Conservation (phyloP, 2,329 filamentous ascomycete genomes). For the Phoma sp. region DNA sequence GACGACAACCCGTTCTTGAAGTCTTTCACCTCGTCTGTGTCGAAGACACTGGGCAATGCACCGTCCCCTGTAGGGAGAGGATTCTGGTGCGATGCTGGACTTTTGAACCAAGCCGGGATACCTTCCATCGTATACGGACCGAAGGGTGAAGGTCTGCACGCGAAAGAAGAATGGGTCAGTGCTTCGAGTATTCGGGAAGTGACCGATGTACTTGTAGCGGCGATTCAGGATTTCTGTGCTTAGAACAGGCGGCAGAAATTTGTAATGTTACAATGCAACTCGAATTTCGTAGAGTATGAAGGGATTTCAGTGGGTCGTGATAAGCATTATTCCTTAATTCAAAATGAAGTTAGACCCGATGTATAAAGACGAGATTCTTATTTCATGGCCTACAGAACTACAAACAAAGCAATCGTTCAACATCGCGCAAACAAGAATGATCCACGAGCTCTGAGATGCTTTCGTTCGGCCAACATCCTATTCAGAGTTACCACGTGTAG, state of each 20-base stretch:
- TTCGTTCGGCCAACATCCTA: too few species aligned
- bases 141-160: conserved; percentile 57
- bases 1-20: conserved; percentile 1
- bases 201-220: not conserved
- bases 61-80: conserved; percentile 27
- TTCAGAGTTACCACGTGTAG: too few species aligned
- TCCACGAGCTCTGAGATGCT: too few species aligned
- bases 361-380: too few species aligned
- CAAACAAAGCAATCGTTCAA: too few species aligned
- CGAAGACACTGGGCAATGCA: not conserved
- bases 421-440: too few species aligned
- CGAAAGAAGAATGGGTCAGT: conserved; percentile 59
- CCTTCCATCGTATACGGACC: conserved; percentile 58
- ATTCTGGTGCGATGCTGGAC: conserved; percentile 61
- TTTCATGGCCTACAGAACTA: too few species aligned
- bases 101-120: conserved; percentile 55
- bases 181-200: conserved; percentile 22
- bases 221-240: not conserved
- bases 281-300: too few species aligned
- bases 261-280: too few species aligned
- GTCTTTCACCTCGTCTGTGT: not conserved
- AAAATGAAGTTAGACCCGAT: too few species aligned
- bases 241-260: not conserved
- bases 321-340: too few species aligned
- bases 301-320: too few species aligned